A percentile compares a stretch with the other conserved stretches of the same genome.
Evolutionary conservation across 225 moss, liverwort and hornwort species (phyloP).

Genomic region (Sphagnum contortum): DNA sequence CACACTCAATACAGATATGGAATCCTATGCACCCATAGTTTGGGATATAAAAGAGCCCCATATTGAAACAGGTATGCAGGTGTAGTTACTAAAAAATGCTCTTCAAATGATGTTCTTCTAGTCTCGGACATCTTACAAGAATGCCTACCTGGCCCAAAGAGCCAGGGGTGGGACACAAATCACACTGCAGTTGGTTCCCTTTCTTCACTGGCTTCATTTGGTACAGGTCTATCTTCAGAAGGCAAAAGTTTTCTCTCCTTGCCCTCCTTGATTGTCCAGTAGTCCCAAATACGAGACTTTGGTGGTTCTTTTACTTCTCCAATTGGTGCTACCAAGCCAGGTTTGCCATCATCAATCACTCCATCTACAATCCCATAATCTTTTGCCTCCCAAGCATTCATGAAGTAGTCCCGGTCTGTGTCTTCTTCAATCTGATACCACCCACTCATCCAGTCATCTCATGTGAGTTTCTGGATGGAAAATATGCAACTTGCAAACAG

Average conservation of each 20-base stretch:
- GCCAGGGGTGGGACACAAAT: neutral
- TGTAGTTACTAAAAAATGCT: no score
- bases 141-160: neutral
- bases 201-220: slow-evolving; percentile 21
- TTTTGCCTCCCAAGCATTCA: slow-evolving; percentile 87
- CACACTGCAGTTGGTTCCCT: slow-evolving; percentile 45
- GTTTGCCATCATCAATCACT: slow-evolving; percentile 86
- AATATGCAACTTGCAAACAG: neutral
- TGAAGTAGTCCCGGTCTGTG: slow-evolving; percentile 86
- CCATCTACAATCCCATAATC: slow-evolving; percentile 86
- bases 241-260: slow-evolving; percentile 67
- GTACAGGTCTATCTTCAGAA: slow-evolving; percentile 31
- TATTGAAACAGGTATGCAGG: no score
- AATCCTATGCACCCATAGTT: no score
- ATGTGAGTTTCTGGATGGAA: neutral
- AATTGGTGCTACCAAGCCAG: slow-evolving; percentile 76
- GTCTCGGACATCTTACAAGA: no score
- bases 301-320: slow-evolving; percentile 69
- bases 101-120: no score
- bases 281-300: slow-evolving; percentile 60
- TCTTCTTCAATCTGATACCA: slow-evolving; percentile 57
- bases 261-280: slow-evolving; percentile 91
- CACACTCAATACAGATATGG: no score
- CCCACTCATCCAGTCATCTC: neutral
- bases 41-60: no score